Evolutionary conservation across 441 rosid genomes (phyloP).

Genomic region (Croton laevigatus): DNA sequence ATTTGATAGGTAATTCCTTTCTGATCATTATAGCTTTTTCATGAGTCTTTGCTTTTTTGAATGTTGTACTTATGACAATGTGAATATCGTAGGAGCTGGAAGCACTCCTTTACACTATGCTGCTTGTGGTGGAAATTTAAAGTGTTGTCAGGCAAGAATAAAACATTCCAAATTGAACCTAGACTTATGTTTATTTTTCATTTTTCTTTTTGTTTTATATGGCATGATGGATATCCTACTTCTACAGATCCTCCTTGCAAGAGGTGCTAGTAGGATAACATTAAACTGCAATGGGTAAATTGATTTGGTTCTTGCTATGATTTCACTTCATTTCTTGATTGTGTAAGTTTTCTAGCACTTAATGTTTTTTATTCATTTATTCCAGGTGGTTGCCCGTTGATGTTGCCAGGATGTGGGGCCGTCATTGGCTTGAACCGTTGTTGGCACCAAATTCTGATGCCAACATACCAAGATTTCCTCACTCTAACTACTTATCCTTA

Average conservation of each 20-base stretch:
- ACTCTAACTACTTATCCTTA: constrained; percentile 75
- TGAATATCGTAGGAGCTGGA: constrained; percentile 69
- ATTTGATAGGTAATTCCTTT: constrained; percentile 76
- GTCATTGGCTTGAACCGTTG: constrained; percentile 94
- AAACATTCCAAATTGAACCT: constrained; percentile 8
- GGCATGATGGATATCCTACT: constrained; percentile 14
- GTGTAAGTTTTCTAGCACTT: background rate
- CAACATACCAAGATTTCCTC: constrained; percentile 66
- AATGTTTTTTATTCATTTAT: constrained; percentile 3
- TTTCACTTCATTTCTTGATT: background rate
- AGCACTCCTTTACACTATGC: constrained; percentile 97
- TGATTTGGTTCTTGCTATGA: constrained; percentile 10
- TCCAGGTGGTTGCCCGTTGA: constrained; percentile 91
- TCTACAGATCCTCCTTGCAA: constrained; percentile 76
- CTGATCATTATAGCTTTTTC: background rate
- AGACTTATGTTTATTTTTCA: background rate
- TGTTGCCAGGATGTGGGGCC: constrained; percentile 98
- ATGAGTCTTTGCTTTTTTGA: constrained; percentile 9
- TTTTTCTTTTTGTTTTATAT: constrained; percentile 12
- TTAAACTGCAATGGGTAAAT: constrained; percentile 89
- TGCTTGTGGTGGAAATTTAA: constrained; percentile 94
- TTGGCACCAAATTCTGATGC: constrained; percentile 68
- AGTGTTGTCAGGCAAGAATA: constrained; percentile 87
- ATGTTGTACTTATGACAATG: constrained; percentile 14
- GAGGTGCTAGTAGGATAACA: constrained; percentile 73